Percentiles rank a stretch among this genome's conserved stretches.
These are phyloP conservation scores for Podospora sp. DNA, from an alignment of 495 filamentous ascomycete species.

Conservation along the genomic window DNA sequence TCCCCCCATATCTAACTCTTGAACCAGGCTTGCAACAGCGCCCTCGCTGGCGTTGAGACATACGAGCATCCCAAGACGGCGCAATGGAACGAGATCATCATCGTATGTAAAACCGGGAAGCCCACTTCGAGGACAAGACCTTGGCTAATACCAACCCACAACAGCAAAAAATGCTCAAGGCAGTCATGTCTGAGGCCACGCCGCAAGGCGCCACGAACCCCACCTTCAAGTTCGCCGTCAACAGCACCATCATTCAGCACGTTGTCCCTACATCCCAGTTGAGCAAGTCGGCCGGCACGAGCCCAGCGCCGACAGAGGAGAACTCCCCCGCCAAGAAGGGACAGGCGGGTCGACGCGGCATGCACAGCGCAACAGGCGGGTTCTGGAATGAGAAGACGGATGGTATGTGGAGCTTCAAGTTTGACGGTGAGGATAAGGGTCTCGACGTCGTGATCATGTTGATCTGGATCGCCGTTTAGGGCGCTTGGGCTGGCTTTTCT, in stretches of 20 bases:
- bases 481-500: neutral
- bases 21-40: constrained; percentile 76
- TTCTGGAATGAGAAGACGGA: constrained; percentile 98
- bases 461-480: constrained; percentile 76
- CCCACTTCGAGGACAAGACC: neutral
- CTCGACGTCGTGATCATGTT: constrained; percentile 91
- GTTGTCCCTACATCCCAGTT: constrained; percentile 57
- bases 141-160: constrained; percentile 3
- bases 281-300: constrained; percentile 53
- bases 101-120: constrained; percentile 60
- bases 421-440: constrained; percentile 79
- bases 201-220: constrained; percentile 52
- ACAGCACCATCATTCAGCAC: constrained; percentile 98
- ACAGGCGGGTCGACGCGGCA: constrained; percentile 79
- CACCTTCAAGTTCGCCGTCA: constrained; percentile 87
- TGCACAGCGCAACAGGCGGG: constrained; percentile 93
- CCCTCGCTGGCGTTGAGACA: constrained; percentile 66
- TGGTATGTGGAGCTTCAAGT: constrained; percentile 98
- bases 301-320: constrained; percentile 40
- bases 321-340: constrained; percentile 55
- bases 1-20: constrained; percentile 24
- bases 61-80: constrained; percentile 83
- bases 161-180: constrained; percentile 83
- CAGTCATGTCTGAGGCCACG: constrained; percentile 79
- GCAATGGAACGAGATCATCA: constrained; percentile 87